Evolutionary conservation across 805 yeast species (phyloP).

Genomic region (Saturnispora besseyi): DNA sequence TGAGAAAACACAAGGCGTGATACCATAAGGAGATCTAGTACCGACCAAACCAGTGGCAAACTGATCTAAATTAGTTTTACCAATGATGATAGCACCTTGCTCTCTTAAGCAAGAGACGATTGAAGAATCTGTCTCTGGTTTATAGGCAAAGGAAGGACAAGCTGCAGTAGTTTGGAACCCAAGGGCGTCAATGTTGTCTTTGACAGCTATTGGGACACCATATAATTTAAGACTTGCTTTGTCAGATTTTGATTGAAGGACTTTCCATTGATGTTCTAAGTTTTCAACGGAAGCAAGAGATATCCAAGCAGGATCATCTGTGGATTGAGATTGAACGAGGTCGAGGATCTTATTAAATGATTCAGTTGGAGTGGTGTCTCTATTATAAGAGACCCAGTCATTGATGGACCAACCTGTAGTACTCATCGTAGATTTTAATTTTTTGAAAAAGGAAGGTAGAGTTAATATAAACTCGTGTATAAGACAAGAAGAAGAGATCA

Average conservation of each 20-base stretch:
- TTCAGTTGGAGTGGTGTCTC: conserved; percentile 46
- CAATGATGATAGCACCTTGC: conserved; percentile 90
- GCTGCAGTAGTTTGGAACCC: conserved; percentile 89
- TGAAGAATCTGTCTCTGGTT: conserved; percentile 65
- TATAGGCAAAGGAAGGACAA: conserved; percentile 74
- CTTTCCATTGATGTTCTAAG: conserved; percentile 67
- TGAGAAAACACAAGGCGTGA: conserved; percentile 72
- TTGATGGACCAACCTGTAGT: conserved; percentile 68
- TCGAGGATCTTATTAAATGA: conserved; percentile 43
- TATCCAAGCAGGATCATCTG: conserved; percentile 84
- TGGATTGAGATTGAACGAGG: conserved; percentile 38
- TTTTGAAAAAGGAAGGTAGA: background rate
- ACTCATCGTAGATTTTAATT: conserved; percentile 7
- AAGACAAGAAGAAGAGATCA: background rate
- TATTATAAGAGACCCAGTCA: conserved; percentile 72
- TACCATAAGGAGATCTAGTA: conserved; percentile 89
- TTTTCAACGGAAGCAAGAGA: conserved; percentile 58
- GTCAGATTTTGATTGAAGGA: conserved; percentile 52
- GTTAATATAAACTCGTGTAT: background rate
- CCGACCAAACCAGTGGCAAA: conserved; percentile 98
- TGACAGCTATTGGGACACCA: conserved; percentile 93
- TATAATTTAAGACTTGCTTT: conserved; percentile 56
- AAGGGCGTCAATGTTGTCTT: conserved; percentile 87
- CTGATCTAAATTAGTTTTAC: conserved; percentile 93
- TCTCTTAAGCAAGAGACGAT: conserved; percentile 63